Conservation (phyloP, 2,329 filamentous ascomycete genomes). For the Alternaria atra region DNA sequence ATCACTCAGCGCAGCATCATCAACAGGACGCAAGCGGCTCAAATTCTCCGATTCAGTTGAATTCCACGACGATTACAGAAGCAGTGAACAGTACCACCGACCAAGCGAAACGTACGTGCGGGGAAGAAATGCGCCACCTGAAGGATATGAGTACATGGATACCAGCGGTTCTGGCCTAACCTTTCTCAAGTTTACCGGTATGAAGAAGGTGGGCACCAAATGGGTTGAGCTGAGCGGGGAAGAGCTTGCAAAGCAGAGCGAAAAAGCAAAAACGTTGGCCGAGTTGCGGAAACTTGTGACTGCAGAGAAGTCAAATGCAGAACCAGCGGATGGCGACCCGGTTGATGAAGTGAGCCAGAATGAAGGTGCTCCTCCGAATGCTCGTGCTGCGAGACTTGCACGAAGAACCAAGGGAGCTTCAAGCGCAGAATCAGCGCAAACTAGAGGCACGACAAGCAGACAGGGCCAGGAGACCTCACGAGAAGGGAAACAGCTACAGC, state of each 20-base stretch:
- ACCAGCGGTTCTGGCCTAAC: conserved; percentile 34
- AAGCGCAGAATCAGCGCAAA: neutral
- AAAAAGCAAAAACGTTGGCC: conserved; percentile 2
- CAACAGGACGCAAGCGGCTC: conserved; percentile 25
- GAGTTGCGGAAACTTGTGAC: neutral
- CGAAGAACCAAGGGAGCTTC: conserved; percentile 12
- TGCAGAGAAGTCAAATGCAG: neutral
- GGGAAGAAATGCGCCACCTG: conserved; percentile 37
- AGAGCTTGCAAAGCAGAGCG: conserved; percentile 17
- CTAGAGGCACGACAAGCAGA: neutral
- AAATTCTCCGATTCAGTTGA: conserved; percentile 31
- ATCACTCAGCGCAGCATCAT: conserved; percentile 12
- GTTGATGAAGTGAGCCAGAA: neutral
- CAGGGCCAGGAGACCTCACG: neutral
- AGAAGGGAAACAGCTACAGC: neutral
- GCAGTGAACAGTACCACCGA: conserved; percentile 25
- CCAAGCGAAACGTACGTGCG: conserved; percentile 30
- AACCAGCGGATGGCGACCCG: neutral
- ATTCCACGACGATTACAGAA: conserved; percentile 29
- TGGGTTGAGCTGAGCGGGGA: conserved; percentile 36
- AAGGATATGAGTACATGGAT: conserved; percentile 38
- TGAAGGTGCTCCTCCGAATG: conserved; percentile 1
- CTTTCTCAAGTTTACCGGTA: conserved; percentile 36
- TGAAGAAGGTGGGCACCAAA: conserved; percentile 30
- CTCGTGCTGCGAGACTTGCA: conserved; percentile 17